Base-by-base conservation (phyloP, 2,329 filamentous ascomycete species). In the Elsinoe arachidis region DNA sequence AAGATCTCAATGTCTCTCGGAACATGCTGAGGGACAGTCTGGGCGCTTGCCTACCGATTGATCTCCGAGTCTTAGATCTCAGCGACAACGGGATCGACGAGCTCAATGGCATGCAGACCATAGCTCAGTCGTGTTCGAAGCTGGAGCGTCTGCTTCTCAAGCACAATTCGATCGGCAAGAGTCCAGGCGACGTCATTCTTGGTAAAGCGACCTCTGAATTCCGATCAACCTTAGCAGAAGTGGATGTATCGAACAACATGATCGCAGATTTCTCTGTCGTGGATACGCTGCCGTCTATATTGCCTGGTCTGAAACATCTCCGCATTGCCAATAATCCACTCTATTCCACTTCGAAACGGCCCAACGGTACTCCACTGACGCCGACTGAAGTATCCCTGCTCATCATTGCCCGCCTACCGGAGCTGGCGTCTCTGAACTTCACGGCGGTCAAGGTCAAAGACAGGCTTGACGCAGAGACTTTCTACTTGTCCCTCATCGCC, bases 301-400 rank as follows among this genome's bases (percentile, higher is more conserved):
- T 95, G 63, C 92, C 93, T 0, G 82, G 84, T 3, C 76, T 97
- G 5, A 78, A 75, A 11, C 84, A 83, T 34, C 80, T 99, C 38
- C 87, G 91, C 14, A 82, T 96, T 60, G 84, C 88, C 4, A 85
- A 90, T 67, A 97, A 97, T 63, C 91, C 92, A 3, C 78, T 97
- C 19, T 95, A 89, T 71, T 77, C 85, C 56, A 73, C 78, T 61
- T 76, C 76, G n/a, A 63, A 65, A 55, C 65, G 72, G 41, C 51
- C 76, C 60, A 72, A 73, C 38, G 71, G 68, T 56, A 74, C 68
- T 54, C 55, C 64, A 23, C 65, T 79, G 23, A 80, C 78, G 5
- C 78, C 85, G 0, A 89, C 95, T 56, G 88, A 95, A 66, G 86
- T 88, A 1, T 92, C 90, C 73, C 95, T 96, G 88, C 79, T 96